These are phyloP conservation scores for Pseudocercospora pini-densiflorae DNA, from an alignment of 2,329 filamentous ascomycete species.

Conservation along the genomic window DNA sequence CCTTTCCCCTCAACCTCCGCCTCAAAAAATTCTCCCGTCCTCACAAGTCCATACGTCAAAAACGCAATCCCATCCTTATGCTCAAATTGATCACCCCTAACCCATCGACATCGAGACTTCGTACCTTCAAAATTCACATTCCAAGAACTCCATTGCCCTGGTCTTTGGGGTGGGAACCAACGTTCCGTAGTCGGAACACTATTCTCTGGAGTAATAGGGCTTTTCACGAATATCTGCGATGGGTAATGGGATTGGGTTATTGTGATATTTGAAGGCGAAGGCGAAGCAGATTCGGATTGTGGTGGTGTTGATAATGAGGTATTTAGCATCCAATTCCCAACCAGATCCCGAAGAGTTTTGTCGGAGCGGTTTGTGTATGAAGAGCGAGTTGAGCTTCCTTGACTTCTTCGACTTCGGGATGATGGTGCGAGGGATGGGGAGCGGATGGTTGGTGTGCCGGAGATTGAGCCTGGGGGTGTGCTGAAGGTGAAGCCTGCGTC, in stretches of 20 bases:
- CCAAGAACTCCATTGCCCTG: slow-evolving; percentile 20
- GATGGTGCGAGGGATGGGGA: neutral
- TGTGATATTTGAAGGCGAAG: slow-evolving; percentile 4
- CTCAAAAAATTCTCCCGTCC: slow-evolving; percentile 22
- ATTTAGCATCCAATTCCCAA: slow-evolving; percentile 11
- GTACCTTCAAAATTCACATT: slow-evolving; percentile 4
- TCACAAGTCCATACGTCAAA: slow-evolving; percentile 24
- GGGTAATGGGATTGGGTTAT: slow-evolving; percentile 28
- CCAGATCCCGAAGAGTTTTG: slow-evolving; percentile 15
- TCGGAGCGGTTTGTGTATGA: neutral
- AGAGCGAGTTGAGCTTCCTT: neutral
- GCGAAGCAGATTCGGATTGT: too few relatives aligned
- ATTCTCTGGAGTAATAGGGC: neutral
- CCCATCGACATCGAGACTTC: slow-evolving; percentile 23
- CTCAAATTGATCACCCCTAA: slow-evolving; percentile 16
- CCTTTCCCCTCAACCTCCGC: slow-evolving; percentile 20
- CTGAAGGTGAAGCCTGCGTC: neutral
- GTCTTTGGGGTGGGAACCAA: slow-evolving; percentile 23
- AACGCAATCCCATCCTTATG: slow-evolving; percentile 20
- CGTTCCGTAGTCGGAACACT: slow-evolving; percentile 11
- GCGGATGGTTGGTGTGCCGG: neutral
- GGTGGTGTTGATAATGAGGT: slow-evolving; percentile 8
- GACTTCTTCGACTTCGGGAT: neutral
- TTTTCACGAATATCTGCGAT: slow-evolving; percentile 24
- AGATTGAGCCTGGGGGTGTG: neutral